phyloP scores from a whole-genome alignment of 257 asterid species.

The Striga asiatica region DNA sequence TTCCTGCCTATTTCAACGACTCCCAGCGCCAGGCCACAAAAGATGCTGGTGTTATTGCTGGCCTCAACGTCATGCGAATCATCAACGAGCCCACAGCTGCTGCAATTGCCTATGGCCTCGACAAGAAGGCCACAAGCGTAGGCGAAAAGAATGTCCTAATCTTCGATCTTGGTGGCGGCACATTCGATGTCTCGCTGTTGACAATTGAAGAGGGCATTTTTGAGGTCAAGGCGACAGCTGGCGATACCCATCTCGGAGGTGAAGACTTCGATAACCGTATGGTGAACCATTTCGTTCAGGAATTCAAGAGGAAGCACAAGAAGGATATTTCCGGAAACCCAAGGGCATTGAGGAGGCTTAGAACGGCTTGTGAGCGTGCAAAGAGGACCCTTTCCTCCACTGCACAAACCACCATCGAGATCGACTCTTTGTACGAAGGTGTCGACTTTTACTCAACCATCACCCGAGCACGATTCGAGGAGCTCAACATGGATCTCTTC shows the following conservation, averaged over 20 bases:
- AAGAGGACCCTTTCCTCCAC: slow-evolving; percentile 81
- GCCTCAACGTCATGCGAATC: slow-evolving; percentile 74
- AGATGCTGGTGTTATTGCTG: slow-evolving; percentile 83
- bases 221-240: slow-evolving; percentile 59
- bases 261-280: slow-evolving; percentile 78
- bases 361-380: slow-evolving; percentile 74
- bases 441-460: slow-evolving; percentile 69
- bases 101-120: slow-evolving; percentile 87
- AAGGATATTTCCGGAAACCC: slow-evolving; percentile 72
- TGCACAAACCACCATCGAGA: slow-evolving; percentile 75
- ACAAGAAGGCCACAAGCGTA: slow-evolving; percentile 72
- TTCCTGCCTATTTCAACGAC: slow-evolving; percentile 77
- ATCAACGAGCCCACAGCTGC: slow-evolving; percentile 84
- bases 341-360: slow-evolving; percentile 61
- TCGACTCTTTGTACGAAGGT: slow-evolving; percentile 67
- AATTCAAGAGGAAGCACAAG: slow-evolving; percentile 69
- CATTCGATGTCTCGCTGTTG: slow-evolving; percentile 67
- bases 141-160: slow-evolving; percentile 77
- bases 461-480: slow-evolving; percentile 77
- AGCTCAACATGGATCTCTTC: slow-evolving; percentile 78
- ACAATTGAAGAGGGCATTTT: slow-evolving; percentile 56
- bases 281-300: slow-evolving; percentile 82
- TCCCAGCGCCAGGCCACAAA: slow-evolving; percentile 87
- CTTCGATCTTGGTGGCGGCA: slow-evolving; percentile 82
- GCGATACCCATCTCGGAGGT: slow-evolving; percentile 71